Conservation (phyloP, 73 alveolate species). For the Durusdinium trenchii region DNA sequence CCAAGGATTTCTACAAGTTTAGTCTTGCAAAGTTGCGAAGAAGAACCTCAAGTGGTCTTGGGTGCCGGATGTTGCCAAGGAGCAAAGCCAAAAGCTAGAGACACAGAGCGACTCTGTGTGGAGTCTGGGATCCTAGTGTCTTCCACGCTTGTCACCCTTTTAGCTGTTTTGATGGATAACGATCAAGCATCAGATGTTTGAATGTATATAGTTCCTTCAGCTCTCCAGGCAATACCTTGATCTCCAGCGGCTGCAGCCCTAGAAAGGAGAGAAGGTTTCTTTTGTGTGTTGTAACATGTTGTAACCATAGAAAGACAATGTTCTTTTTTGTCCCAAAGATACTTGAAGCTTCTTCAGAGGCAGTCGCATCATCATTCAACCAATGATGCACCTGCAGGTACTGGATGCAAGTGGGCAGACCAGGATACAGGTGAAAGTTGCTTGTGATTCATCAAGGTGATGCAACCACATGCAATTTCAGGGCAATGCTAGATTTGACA, state of each 20-base stretch:
- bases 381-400: neutral
- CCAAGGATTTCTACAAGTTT: neutral
- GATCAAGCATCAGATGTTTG: neutral
- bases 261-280: too few species aligned
- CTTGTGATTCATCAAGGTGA: neutral
- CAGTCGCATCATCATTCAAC: neutral
- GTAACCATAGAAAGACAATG: neutral
- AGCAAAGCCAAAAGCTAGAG: constrained; percentile 49
- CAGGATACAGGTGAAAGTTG: constrained; percentile 13
- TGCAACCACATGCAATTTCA: neutral
- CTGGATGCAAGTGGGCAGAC: constrained; percentile 81
- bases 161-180: neutral
- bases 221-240: constrained; percentile 43
- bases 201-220: neutral
- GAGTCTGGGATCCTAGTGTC: constrained; percentile 21
- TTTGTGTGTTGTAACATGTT: neutral
- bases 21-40: neutral
- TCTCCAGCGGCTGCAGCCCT: neutral
- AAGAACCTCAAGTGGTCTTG: neutral
- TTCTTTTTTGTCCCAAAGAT: neutral
- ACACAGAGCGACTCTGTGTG: constrained; percentile 8
- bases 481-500: neutral
- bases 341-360: neutral
- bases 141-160: neutral
- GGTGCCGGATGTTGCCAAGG: neutral